Evolutionary conservation across 257 asterid genomes (phyloP).

Genomic region (Solanum sitiens): DNA sequence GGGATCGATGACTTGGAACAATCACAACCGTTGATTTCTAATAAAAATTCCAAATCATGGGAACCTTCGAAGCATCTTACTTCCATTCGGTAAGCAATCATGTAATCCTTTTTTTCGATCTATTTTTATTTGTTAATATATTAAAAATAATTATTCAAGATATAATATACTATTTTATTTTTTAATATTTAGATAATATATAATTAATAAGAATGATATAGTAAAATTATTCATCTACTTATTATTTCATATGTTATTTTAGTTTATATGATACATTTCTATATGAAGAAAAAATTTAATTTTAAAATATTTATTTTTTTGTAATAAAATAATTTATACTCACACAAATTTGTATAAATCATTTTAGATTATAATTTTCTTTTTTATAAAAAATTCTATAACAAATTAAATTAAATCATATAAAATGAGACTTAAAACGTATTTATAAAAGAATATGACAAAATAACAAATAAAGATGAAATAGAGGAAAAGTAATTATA

Average conservation of each 20-base stretch:
- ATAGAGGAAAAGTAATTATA: background rate
- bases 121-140: too few species aligned
- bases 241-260: rapidly evolving
- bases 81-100: background rate
- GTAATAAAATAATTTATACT: rapidly evolving
- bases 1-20: background rate
- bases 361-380: too few species aligned
- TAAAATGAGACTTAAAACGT: too few species aligned
- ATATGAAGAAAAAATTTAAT: too few species aligned
- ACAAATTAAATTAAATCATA: too few species aligned
- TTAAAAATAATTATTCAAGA: too few species aligned
- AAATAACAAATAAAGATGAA: background rate
- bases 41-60: background rate
- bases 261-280: too few species aligned
- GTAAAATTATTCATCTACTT: background rate
- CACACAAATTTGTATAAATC: rapidly evolving
- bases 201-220: too few species aligned
- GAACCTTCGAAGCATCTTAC: background rate
- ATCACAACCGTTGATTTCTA: background rate
- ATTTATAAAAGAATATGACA: too few species aligned
- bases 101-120: background rate
- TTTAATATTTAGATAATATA: too few species aligned
- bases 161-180: too few species aligned
- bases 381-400: rapidly evolving
- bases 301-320: too few species aligned